A percentile compares a stretch with the other conserved stretches of the same genome.
Conservation (phyloP, 305 asterid species). For the Fraxinus latifolia region DNA sequence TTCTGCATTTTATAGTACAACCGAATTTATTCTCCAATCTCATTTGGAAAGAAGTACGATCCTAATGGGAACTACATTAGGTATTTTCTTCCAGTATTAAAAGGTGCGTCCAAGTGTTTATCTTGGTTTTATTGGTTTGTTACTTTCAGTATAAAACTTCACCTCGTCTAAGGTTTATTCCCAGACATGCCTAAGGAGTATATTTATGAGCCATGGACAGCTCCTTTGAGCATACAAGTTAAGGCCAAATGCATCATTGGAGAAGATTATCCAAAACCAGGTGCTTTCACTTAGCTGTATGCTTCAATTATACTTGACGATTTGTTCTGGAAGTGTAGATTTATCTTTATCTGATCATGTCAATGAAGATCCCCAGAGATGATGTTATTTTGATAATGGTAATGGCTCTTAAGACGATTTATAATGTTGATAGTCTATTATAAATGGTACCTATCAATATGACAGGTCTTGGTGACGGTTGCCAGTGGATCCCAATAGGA, state of each 20-base stretch:
- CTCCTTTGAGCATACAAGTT: constrained; percentile 70
- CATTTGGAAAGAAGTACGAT: constrained; percentile 90
- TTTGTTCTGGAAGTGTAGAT: background rate
- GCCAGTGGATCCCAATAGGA: background rate
- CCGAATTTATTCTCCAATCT: constrained; percentile 82
- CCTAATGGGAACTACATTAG: constrained; percentile 72
- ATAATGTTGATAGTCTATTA: background rate
- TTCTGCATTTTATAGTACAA: constrained; percentile 53
- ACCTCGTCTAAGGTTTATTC: background rate
- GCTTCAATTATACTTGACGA: background rate
- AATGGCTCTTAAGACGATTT: background rate
- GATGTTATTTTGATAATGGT: background rate
- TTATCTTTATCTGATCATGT: background rate
- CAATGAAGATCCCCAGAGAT: background rate
- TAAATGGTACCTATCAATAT: background rate
- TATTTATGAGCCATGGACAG: constrained; percentile 93
- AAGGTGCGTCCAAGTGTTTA: constrained; percentile 44
- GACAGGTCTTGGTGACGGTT: background rate
- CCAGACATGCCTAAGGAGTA: constrained; percentile 95
- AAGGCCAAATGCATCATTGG: constrained; percentile 85
- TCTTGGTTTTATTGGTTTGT: constrained; percentile 21
- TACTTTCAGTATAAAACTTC: constrained; percentile 13
- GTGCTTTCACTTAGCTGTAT: constrained; percentile 27
- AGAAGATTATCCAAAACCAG: constrained; percentile 94
- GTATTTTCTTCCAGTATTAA: constrained; percentile 81